These are phyloP conservation scores for Termitomyces sp. DNA, from an alignment of 768 basidiomycete genomes.

Conservation along the genomic window DNA sequence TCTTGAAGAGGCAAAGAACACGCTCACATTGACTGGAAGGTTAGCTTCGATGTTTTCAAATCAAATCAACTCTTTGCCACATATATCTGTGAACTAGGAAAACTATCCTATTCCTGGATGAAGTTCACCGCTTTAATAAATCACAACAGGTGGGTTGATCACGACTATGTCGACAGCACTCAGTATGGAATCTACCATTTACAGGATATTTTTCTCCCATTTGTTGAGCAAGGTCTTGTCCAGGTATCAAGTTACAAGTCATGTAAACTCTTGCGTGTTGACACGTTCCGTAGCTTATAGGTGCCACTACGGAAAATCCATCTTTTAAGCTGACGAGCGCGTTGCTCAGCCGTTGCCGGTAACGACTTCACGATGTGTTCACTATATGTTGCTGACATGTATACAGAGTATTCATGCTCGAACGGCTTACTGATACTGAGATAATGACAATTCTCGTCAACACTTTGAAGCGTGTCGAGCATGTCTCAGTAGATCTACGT, in stretches of 20 bases:
- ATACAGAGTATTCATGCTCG: conserved; percentile 67
- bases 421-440: conserved; percentile 62
- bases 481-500: neutral
- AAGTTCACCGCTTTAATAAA: conserved; percentile 79
- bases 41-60: conserved; percentile 16
- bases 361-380: conserved; percentile 17
- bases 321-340: conserved; percentile 79
- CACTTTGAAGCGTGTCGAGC: conserved; percentile 35
- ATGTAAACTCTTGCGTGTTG: neutral
- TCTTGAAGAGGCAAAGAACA: conserved; percentile 72
- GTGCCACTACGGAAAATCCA: conserved; percentile 88
- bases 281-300: conserved; percentile 51
- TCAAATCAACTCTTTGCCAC: conserved; percentile 2
- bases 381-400: neutral
- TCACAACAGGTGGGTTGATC: conserved; percentile 51
- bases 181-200: neutral
- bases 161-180: neutral
- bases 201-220: conserved; percentile 79
- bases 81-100: conserved; percentile 35
- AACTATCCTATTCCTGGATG: conserved; percentile 79
- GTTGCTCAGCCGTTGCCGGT: conserved; percentile 76
- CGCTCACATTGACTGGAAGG: conserved; percentile 64
- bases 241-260: conserved; percentile 37
- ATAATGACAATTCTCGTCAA: conserved; percentile 54
- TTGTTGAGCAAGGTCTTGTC: conserved; percentile 73